Evolutionary conservation across 495 filamentous ascomycete species (phyloP).

Genomic region (Xylaria curta): DNA sequence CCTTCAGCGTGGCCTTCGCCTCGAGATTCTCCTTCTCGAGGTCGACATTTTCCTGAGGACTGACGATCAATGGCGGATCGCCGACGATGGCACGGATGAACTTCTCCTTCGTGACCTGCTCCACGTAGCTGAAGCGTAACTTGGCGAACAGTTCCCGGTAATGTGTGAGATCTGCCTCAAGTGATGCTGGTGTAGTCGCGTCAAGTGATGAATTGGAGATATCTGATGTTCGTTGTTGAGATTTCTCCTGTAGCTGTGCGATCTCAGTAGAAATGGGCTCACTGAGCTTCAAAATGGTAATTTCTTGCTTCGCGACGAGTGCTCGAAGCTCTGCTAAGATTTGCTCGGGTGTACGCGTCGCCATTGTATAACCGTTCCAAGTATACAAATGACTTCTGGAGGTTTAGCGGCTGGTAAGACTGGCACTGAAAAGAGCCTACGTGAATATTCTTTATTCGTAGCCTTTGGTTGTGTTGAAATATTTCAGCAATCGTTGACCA

Average conservation of each 20-base stretch:
- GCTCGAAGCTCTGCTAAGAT: constrained; percentile 47
- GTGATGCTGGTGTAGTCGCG: constrained; percentile 72
- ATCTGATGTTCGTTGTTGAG: constrained; percentile 67
- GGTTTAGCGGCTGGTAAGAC: not conserved
- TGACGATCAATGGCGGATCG: constrained; percentile 84
- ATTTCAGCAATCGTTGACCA: not conserved
- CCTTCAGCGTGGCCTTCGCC: constrained; percentile 77
- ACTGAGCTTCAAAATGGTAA: constrained; percentile 77
- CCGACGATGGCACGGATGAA: constrained; percentile 80
- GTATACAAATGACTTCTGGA: not conserved
- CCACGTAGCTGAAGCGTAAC: constrained; percentile 90
- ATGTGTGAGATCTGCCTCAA: constrained; percentile 86
- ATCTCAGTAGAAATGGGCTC: constrained; percentile 68
- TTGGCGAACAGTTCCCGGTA: constrained; percentile 96
- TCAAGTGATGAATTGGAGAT: constrained; percentile 68
- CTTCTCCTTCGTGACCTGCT: constrained; percentile 82
- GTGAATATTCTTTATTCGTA: not conserved
- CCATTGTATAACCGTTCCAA: constrained; percentile 18
- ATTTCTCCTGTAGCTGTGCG: constrained; percentile 45
- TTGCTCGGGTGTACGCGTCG: constrained; percentile 38
- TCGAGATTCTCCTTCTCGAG: constrained; percentile 72
- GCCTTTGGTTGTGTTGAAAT: not conserved
- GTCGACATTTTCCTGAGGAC: constrained; percentile 79
- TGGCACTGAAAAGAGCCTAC: not conserved
- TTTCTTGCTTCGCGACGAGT: constrained; percentile 57